These are phyloP conservation scores for Phlebopus sp. DNA, from an alignment of 1,284 basidiomycete species.

Conservation along the genomic window DNA sequence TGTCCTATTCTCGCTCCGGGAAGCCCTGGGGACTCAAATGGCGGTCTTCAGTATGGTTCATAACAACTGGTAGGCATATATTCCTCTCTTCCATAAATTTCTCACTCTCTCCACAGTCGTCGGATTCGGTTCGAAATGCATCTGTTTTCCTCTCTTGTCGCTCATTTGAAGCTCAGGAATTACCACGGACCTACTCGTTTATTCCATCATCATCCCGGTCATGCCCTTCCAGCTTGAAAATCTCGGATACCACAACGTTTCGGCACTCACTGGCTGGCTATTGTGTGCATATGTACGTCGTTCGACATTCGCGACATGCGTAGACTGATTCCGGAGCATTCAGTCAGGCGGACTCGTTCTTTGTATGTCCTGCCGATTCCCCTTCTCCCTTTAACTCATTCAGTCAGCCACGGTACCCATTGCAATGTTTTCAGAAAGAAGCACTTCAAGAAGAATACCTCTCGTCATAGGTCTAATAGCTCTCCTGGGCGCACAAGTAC, in stretches of 20 bases:
- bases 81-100: not conserved
- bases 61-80: conserved; percentile 39
- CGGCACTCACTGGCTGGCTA: conserved; percentile 65
- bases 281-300: conserved; percentile 57
- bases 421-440: conserved; percentile 65
- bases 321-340: not conserved
- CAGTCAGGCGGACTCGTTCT: conserved; percentile 50
- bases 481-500: conserved; percentile 58
- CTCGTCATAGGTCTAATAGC: conserved; percentile 57
- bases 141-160: not conserved
- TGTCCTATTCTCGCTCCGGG: not conserved
- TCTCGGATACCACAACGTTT: conserved; percentile 51
- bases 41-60: conserved; percentile 54
- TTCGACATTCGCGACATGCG: not conserved
- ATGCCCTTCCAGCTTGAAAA: conserved; percentile 69
- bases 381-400: not conserved
- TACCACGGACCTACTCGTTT: conserved; percentile 60
- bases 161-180: conserved; percentile 43
- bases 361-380: conserved; percentile 38
- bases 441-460: conserved; percentile 52
- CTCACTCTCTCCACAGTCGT: conserved; percentile 31
- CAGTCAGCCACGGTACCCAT: conserved; percentile 64
- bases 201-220: conserved; percentile 71
- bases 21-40: conserved; percentile 44
- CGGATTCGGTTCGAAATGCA: conserved; percentile 30